A percentile compares a stretch with the other conserved stretches of the same genome.
Conservation (phyloP, 176 grass and related monocot species). For the Rhipidocladum racemiflorum region DNA sequence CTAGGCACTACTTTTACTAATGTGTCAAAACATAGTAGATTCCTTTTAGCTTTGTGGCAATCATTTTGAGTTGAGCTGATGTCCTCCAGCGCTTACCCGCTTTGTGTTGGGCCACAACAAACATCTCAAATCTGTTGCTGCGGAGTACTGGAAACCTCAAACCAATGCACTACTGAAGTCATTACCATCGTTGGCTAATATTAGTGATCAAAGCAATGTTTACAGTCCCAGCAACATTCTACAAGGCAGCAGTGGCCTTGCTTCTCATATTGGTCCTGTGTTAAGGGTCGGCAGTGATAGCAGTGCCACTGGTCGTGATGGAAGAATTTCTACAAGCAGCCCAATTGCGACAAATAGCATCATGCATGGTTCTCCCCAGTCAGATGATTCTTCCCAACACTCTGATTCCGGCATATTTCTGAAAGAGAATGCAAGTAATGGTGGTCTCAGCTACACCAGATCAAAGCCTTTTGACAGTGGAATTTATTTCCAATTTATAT, state of each 20-base stretch:
- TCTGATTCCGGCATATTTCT: slow-evolving; percentile 83
- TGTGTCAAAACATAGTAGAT: background rate
- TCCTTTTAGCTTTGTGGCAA: slow-evolving; percentile 13
- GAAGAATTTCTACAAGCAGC: slow-evolving; percentile 70
- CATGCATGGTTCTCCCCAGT: slow-evolving; percentile 84
- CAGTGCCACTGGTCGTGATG: slow-evolving; percentile 55
- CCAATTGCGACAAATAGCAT: slow-evolving; percentile 59
- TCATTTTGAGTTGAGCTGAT: slow-evolving; percentile 36
- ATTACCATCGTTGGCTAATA: slow-evolving; percentile 78
- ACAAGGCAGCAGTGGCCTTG: slow-evolving; percentile 42
- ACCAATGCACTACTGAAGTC: slow-evolving; percentile 70
- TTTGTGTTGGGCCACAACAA: slow-evolving; percentile 92
- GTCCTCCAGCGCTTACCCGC: slow-evolving; percentile 73
- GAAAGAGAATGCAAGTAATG: slow-evolving; percentile 76
- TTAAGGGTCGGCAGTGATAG: slow-evolving; percentile 83
- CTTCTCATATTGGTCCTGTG: slow-evolving; percentile 72
- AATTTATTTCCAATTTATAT: slow-evolving; percentile 81
- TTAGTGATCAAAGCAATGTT: slow-evolving; percentile 55
- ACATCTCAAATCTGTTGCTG: slow-evolving; percentile 79
- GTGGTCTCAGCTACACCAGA: slow-evolving; percentile 57
- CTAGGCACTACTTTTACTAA: slow-evolving; percentile 8
- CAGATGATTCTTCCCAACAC: slow-evolving; percentile 91
- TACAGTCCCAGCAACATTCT: slow-evolving; percentile 55
- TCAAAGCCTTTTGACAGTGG: slow-evolving; percentile 53
- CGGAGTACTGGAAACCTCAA: slow-evolving; percentile 84